Evolutionary conservation across 257 asterid species (phyloP).

Genomic region (Perilla frutescens): DNA sequence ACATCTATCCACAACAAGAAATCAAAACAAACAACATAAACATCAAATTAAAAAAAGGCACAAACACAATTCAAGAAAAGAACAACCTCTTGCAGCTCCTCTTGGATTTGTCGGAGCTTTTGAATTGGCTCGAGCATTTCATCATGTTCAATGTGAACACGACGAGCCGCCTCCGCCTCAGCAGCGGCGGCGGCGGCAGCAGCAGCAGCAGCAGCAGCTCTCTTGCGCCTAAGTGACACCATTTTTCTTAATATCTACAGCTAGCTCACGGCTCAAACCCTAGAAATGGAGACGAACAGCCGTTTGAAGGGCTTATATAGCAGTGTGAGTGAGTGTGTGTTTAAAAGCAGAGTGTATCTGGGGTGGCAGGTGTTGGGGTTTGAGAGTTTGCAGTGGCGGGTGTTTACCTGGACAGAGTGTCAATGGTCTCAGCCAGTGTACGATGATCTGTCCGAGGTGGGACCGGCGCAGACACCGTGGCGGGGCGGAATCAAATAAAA

Average conservation of each 20-base stretch:
- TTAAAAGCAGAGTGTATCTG: neutral
- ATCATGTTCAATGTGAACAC: slow-evolving; percentile 5
- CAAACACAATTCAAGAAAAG: neutral
- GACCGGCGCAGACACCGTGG: neutral
- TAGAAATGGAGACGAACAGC: neutral
- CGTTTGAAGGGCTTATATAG: neutral
- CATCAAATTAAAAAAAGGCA: neutral
- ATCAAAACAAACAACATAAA: neutral
- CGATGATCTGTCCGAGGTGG: neutral
- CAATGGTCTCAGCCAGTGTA: neutral
- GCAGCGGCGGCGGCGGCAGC: neutral
- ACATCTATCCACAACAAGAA: neutral
- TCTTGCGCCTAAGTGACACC: slow-evolving; percentile 56
- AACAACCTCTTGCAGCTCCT: slow-evolving; percentile 58
- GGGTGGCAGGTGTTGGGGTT: neutral
- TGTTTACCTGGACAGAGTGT: slow-evolving; percentile 14
- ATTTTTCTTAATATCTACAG: slow-evolving; percentile 10
- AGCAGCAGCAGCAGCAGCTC: slow-evolving; percentile 37
- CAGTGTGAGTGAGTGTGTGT: neutral
- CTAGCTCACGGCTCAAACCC: slow-evolving; percentile 9
- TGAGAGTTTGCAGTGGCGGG: neutral
- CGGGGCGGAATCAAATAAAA: neutral
- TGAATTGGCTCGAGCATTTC: slow-evolving; percentile 43
- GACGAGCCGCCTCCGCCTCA: slow-evolving; percentile 36
- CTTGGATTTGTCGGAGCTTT: slow-evolving; percentile 56